Evolutionary conservation across 1,139 yeast species (phyloP).

Genomic region (Arxiozyma bovina): DNA sequence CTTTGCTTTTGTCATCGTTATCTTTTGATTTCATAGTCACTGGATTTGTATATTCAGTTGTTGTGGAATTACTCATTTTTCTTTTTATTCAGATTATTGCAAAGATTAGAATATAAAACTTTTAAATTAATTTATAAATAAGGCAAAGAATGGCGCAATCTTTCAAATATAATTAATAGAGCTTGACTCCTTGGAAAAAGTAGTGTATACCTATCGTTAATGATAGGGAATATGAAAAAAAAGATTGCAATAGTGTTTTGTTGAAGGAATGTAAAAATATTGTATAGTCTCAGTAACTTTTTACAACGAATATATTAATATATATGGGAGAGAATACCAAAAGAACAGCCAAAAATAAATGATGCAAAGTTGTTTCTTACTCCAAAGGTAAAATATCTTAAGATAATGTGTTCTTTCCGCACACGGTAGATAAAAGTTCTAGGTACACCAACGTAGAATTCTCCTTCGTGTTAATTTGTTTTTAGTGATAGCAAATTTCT

Average conservation of each 20-base stretch:
- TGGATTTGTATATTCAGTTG: neutral
- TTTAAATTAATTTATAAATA: too few species aligned
- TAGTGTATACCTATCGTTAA: too few species aligned
- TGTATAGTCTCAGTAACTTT: neutral
- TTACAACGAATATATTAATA: too few species aligned
- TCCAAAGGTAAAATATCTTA: neutral
- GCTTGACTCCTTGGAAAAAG: neutral
- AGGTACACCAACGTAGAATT: too few species aligned
- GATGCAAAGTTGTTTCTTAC: neutral
- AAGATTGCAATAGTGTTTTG: too few species aligned
- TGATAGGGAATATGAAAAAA: neutral
- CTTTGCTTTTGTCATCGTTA: neutral
- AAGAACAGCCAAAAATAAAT: neutral
- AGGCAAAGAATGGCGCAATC: neutral
- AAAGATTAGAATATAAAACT: neutral
- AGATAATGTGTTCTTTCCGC: neutral
- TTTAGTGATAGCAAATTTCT: too few species aligned
- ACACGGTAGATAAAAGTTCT: neutral
- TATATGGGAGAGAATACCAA: neutral
- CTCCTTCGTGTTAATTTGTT: too few species aligned
- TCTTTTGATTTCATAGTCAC: neutral
- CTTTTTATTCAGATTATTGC: too few species aligned
- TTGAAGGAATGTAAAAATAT: neutral
- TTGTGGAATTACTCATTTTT: neutral
- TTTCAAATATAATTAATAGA: too few species aligned